Base-by-base conservation (phyloP, 768 basidiomycete genomes). In the Lactarius akahatsu region DNA sequence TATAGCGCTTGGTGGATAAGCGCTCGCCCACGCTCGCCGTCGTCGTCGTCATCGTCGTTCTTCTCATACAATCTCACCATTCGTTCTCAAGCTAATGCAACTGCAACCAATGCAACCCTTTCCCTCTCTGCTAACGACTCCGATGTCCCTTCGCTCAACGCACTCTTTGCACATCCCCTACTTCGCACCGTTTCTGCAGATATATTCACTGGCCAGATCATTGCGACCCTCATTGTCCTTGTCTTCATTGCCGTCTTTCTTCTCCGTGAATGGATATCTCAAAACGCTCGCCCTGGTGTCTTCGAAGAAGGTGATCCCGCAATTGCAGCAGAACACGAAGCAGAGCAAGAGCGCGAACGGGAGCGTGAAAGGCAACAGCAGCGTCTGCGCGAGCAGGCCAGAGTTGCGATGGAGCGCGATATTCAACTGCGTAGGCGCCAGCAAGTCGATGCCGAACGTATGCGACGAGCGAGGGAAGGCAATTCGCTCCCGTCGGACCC, bases 261-360 rank as follows among this genome's bases (percentile, higher is more conserved):
- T 7, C 82, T 98, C 16, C 88, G 96, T 38, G 96, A 98, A 77
- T 98, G 95, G 94, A 93, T 96, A 69, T 85, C 91, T 0, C 93
- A 96, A 75, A 95, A 96, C 74, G 93, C 92, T 1, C 81, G 91
- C 18, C 92, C 92, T 2, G 92, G 91, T 0, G 81, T 93, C 1
- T 92, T 94, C 58, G 92, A 92, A 71, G 91, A 92, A 58, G 90
- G 88, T 28, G 90, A 88, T 23, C 71, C 76, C 8, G 73, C 70
- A 1, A 36, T 72, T 15, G 73, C 68, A 11, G 77, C 75, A 1
- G 81, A 80, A 28, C 63, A 47, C 4, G 69, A 71, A 26, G 67
- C 54, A 47, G 64, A 71, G 4, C 64, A 62, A 23, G 69, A 71
- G 16, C 66, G 58, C 26, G 60, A 52, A 34, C 62, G 57, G 64